These are phyloP conservation scores for Cyberlindnera bimundalis DNA, from an alignment of 805 yeast genomes.

Conservation along the genomic window DNA sequence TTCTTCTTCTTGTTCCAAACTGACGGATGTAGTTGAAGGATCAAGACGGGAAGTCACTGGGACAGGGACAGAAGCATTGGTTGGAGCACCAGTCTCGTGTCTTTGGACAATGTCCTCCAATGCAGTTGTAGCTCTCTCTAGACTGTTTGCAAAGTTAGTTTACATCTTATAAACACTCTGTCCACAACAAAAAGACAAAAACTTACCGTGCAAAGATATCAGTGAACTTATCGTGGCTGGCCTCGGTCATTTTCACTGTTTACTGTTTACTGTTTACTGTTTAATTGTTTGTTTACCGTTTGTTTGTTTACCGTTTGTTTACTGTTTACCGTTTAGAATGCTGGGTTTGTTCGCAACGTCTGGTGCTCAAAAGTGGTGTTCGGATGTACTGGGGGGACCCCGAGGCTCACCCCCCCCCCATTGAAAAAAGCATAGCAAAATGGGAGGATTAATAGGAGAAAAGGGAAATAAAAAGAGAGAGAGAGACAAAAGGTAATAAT, in stretches of 20 bases:
- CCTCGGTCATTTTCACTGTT: conserved; percentile 11
- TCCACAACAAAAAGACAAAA: too few relatives aligned
- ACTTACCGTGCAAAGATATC: conserved; percentile 21
- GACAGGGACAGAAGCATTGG: conserved; percentile 2
- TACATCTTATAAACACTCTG: too few relatives aligned
- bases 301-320: too few relatives aligned
- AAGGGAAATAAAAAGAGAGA: neutral
- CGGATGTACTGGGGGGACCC: too few relatives aligned
- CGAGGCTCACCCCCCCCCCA: too few relatives aligned
- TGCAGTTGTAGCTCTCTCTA: conserved; percentile 29
- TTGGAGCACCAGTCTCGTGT: conserved; percentile 12
- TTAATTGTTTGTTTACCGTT: too few relatives aligned
- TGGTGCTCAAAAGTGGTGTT: too few relatives aligned
- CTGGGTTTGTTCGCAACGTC: too few relatives aligned
- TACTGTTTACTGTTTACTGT: too few relatives aligned
- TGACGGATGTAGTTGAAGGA: conserved; percentile 10
- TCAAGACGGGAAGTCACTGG: conserved; percentile 14
- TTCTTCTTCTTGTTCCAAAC: conserved; percentile 14
- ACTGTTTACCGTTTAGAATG: too few relatives aligned
- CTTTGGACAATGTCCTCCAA: conserved; percentile 25
- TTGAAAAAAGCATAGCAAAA: too few relatives aligned
- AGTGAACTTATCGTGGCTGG: conserved; percentile 18
- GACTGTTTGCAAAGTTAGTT: conserved; percentile 12
- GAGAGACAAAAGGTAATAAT: neutral
- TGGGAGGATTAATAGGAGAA: too few relatives aligned